These are phyloP conservation scores for Haberlea rhodopensis DNA, from an alignment of 257 asterid species.

Conservation along the genomic window DNA sequence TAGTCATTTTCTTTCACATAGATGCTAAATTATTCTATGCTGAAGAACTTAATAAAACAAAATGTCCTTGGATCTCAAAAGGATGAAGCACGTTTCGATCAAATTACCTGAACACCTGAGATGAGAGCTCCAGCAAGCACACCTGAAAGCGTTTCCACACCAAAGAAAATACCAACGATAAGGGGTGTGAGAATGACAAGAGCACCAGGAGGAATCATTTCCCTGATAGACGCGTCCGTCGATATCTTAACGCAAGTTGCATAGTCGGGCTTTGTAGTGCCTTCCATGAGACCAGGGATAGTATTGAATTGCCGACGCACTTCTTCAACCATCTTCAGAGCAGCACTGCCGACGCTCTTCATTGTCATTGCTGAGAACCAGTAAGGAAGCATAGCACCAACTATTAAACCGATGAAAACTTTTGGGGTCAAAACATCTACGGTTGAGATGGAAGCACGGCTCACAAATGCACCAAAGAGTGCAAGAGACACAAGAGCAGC, in stretches of 20 bases:
- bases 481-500: slow-evolving; percentile 87
- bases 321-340: slow-evolving; percentile 89
- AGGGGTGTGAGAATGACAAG: slow-evolving; percentile 89
- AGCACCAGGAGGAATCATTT: slow-evolving; percentile 86
- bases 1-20: too few relatives aligned
- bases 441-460: slow-evolving; percentile 65
- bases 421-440: slow-evolving; percentile 77
- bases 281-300: slow-evolving; percentile 80
- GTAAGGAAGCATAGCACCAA: slow-evolving; percentile 89
- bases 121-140: slow-evolving; percentile 80
- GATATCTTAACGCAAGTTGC: slow-evolving; percentile 81
- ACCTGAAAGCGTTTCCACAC: slow-evolving; percentile 79
- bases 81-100: neutral
- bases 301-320: slow-evolving; percentile 79
- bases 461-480: slow-evolving; percentile 81
- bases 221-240: slow-evolving; percentile 76
- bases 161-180: slow-evolving; percentile 69
- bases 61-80: too few relatives aligned
- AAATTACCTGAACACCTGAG: slow-evolving; percentile 76
- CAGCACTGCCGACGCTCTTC: slow-evolving; percentile 87
- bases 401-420: slow-evolving; percentile 72
- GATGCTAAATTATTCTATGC: too few relatives aligned
- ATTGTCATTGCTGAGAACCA: slow-evolving; percentile 93
- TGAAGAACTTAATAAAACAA: too few relatives aligned
- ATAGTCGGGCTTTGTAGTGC: slow-evolving; percentile 72